Percentiles rank a stretch among this genome's conserved stretches.
Evolutionary conservation across 2,329 filamentous ascomycete species (phyloP).

Genomic region (Colletotrichum liriopes): DNA sequence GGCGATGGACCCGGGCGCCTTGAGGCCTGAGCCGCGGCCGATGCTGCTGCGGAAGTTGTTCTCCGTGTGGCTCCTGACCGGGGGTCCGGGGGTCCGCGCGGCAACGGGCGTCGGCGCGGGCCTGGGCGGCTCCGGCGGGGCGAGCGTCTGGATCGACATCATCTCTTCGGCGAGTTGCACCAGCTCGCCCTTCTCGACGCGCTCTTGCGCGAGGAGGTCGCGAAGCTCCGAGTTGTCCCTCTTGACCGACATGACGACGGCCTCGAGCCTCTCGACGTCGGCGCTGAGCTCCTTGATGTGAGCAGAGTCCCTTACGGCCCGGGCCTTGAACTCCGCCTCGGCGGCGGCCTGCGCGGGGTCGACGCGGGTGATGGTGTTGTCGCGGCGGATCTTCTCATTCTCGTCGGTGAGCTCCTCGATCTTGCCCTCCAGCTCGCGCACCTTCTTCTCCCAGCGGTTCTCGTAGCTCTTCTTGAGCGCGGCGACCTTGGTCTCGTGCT

Average conservation of each 20-base stretch:
- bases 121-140: conserved; percentile 47
- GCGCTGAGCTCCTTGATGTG: conserved; percentile 80
- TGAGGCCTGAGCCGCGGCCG: conserved; percentile 70
- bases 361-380: conserved; percentile 76
- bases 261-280: conserved; percentile 81
- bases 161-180: conserved; percentile 88
- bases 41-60: conserved; percentile 70
- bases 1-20: conserved; percentile 69
- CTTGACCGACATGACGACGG: conserved; percentile 79
- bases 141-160: conserved; percentile 76
- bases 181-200: conserved; percentile 87
- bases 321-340: conserved; percentile 67
- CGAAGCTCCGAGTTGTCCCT: conserved; percentile 78
- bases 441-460: conserved; percentile 89
- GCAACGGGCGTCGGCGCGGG: conserved; percentile 46
- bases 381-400: conserved; percentile 81
- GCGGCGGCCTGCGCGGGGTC: conserved; percentile 62
- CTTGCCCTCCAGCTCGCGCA: conserved; percentile 81
- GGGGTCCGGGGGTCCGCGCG: conserved; percentile 41
- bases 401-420: conserved; percentile 80
- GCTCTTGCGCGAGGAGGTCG: conserved; percentile 78
- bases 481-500: conserved; percentile 96
- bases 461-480: conserved; percentile 91
- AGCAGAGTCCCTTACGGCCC: conserved; percentile 76
- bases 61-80: conserved; percentile 46